Conservation (phyloP, 345 rosid species). For the Ceriops decandra region DNA sequence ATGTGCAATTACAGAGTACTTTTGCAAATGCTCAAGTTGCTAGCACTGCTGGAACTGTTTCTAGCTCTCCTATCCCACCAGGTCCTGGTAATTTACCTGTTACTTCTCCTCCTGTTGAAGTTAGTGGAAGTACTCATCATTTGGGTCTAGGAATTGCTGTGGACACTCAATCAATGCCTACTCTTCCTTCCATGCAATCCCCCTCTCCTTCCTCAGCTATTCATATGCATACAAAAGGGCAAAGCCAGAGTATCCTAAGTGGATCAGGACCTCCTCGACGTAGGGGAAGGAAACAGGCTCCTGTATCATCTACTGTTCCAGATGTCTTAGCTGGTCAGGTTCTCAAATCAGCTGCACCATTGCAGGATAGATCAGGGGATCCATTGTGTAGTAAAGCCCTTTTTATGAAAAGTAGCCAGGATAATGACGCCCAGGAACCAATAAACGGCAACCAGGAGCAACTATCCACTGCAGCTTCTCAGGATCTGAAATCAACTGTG, state of each 20-base stretch:
- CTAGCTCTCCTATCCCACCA: conserved; percentile 22
- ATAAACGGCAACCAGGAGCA: conserved; percentile 20
- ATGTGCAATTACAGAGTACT: conserved; percentile 32
- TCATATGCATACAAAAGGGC: conserved; percentile 31
- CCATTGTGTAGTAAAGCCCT: conserved; percentile 21
- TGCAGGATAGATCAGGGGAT: conserved; percentile 27
- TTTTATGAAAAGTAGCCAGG: not conserved
- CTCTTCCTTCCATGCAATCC: conserved; percentile 23
- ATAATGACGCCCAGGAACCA: not conserved
- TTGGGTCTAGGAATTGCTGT: conserved; percentile 33
- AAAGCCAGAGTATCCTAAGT: conserved; percentile 41
- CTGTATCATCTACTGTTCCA: conserved; percentile 30
- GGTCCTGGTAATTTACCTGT: conserved; percentile 23
- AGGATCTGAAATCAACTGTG: conserved; percentile 14
- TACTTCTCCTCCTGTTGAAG: conserved; percentile 31
- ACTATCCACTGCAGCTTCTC: conserved; percentile 1
- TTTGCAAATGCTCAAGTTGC: conserved; percentile 22
- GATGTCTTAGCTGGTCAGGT: conserved; percentile 49
- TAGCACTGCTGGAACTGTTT: conserved; percentile 22
- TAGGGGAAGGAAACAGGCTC: conserved; percentile 55
- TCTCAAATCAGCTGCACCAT: conserved; percentile 34
- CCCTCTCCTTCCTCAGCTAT: conserved; percentile 16
- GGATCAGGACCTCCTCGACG: conserved; percentile 47
- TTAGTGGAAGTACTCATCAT: conserved; percentile 22
- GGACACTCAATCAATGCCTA: conserved; percentile 27